Base-by-base conservation (phyloP, 1,284 basidiomycete genomes). In the Cutaneotrichosporon cutaneum region DNA sequence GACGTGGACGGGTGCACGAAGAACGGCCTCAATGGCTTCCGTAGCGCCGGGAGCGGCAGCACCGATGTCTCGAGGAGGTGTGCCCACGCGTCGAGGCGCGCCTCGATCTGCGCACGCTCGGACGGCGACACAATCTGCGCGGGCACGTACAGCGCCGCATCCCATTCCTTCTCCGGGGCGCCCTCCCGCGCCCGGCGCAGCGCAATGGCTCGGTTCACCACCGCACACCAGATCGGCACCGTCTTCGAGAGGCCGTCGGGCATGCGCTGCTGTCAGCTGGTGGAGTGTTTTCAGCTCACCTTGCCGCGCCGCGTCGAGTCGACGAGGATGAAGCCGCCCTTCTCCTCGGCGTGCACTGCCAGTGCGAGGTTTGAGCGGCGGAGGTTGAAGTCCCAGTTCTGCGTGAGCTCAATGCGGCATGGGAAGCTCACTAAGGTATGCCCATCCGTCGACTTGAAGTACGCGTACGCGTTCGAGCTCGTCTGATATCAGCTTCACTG, bases 361-460 rank as follows among this genome's bases (percentile, higher is more conserved):
- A 98, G 78, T 58, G 92, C 88, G 16, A 98, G 81, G 74, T 98
- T 98, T 0, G 92, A 87, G 16, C 95, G 82, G 22, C 93, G 83
- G 5, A 95, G 80, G 71, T 89, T 94, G 81, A 95, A 95, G 70
- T 84, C 83, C 91, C 92, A 94, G 72, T 91, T 76, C 70, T 77
- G 8, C 8, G 11, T 52, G 5, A 68, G 53, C 33, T 48, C 18
- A 35, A 21, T 21, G 4, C 13, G 44, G 7, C 8, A 11, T 10
- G 16, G 35, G 59, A 69, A 53, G 68, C 80, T 71, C 57, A 81
- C 77, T 56, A 86, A 85, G 65, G 86, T 88, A 72, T 98, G 95
- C 0, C 95, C 95, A 71, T 99, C 95, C 0, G 94, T 97, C 0
- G 93, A 95, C 78, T 99, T 99, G 85, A 97, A 98, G 82, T 99